phyloP scores from a whole-genome alignment of 164 flowering plant genomes.

The Berberis vulgaris region DNA sequence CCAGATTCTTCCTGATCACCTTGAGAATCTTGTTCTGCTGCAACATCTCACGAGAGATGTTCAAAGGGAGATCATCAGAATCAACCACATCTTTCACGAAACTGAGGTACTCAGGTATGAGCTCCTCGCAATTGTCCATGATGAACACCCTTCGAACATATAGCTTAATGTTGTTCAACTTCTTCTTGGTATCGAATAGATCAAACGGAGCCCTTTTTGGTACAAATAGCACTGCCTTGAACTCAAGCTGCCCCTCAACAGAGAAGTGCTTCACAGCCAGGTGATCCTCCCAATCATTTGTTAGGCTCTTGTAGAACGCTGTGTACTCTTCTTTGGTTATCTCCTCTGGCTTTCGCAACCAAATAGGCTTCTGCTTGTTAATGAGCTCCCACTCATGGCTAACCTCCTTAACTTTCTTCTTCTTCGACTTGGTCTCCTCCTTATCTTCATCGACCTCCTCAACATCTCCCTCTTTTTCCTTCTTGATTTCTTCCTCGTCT shows the following conservation, averaged over 20 bases:
- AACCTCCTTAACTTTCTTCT: conserved; percentile 52
- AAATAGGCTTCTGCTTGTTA: conserved; percentile 57
- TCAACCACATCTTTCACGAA: conserved; percentile 58
- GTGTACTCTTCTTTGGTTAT: conserved; percentile 52
- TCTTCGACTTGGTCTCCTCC: conserved; percentile 30
- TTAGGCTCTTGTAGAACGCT: conserved; percentile 59
- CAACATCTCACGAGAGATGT: conserved; percentile 58
- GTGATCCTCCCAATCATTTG: conserved; percentile 60
- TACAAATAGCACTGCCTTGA: conserved; percentile 49
- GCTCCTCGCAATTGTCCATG: conserved; percentile 58
- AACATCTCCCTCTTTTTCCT: conserved; percentile 43
- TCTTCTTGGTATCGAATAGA: conserved; percentile 52
- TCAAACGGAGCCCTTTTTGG: conserved; percentile 57
- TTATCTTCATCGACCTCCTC: conserved; percentile 51
- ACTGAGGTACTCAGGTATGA: conserved; percentile 49
- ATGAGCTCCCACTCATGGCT: conserved; percentile 43
- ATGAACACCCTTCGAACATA: conserved; percentile 52
- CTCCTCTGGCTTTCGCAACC: conserved; percentile 60
- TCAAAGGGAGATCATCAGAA: conserved; percentile 58
- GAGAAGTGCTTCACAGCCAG: conserved; percentile 54
- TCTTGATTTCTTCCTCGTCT: conserved; percentile 45
- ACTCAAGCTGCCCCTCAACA: conserved; percentile 64
- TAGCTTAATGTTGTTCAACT: conserved; percentile 56
- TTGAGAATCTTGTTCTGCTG: conserved; percentile 64
- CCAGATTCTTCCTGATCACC: conserved; percentile 58